phyloP scores from a whole-genome alignment of 2,329 filamentous ascomycete genomes.

The Xylaria hypoxylon region DNA sequence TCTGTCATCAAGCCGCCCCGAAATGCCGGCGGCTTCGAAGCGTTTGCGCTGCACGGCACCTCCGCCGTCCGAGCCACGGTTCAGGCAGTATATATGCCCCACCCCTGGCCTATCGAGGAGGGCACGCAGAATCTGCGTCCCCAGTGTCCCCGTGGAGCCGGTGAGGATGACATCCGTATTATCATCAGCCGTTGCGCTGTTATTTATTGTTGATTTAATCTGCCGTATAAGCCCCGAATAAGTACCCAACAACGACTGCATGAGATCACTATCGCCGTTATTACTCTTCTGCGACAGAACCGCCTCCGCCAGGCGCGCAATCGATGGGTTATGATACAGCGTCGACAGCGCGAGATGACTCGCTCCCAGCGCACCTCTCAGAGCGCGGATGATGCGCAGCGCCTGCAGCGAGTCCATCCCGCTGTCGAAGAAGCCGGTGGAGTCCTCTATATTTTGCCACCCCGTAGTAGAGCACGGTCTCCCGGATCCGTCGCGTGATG shows the following conservation, averaged over 20 bases:
- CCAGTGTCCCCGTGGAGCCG: constrained; percentile 46
- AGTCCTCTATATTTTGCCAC: constrained; percentile 13
- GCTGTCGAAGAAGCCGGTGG: constrained; percentile 24
- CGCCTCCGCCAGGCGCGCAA: constrained; percentile 35
- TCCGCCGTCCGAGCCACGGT: constrained; percentile 42
- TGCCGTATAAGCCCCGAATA: background rate
- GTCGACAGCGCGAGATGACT: constrained; percentile 29
- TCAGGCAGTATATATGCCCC: constrained; percentile 47
- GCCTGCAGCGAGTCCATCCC: constrained; percentile 33
- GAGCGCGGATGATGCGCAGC: constrained; percentile 10
- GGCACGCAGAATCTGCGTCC: constrained; percentile 40
- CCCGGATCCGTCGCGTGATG: constrained; percentile 12
- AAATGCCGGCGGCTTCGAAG: constrained; percentile 25
- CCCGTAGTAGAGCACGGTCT: constrained; percentile 10
- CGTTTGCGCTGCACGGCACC: constrained; percentile 20
- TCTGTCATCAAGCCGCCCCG: constrained; percentile 29
- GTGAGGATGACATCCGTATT: constrained; percentile 42
- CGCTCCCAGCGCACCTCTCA: background rate
- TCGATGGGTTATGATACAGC: constrained; percentile 25
- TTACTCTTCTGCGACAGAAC: constrained; percentile 23
- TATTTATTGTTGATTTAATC: background rate
- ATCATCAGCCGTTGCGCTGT: background rate
- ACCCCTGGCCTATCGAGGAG: constrained; percentile 38
- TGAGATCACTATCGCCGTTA: constrained; percentile 33
- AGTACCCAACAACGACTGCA: background rate